Evolutionary conservation across 805 yeast species (phyloP).

Genomic region (Wickerhamomyces chambardii): DNA sequence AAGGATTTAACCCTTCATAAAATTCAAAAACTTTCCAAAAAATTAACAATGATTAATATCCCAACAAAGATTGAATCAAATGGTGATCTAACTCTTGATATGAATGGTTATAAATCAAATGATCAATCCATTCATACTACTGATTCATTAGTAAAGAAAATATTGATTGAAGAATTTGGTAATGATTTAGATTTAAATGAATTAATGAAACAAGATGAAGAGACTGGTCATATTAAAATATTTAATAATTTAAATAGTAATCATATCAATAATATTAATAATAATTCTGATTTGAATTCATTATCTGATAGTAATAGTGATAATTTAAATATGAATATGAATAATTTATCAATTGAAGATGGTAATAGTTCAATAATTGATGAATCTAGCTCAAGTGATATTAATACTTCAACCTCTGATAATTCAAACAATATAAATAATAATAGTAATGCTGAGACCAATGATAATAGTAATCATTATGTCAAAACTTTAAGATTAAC

Average conservation of each 20-base stretch:
- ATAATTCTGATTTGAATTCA: background rate
- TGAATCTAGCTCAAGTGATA: too few relatives aligned
- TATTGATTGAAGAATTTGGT: constrained; percentile 72
- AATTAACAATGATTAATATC: constrained; percentile 62
- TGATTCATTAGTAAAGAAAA: constrained; percentile 64
- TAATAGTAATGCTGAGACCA: background rate
- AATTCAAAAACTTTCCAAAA: constrained; percentile 55
- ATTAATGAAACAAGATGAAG: constrained; percentile 46
- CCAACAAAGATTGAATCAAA: constrained; percentile 83
- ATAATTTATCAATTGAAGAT: too few relatives aligned
- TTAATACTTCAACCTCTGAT: constrained; percentile 1
- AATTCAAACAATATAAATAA: background rate
- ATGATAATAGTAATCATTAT: constrained; percentile 24
- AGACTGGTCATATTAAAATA: constrained; percentile 64
- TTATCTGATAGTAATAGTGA: too few relatives aligned
- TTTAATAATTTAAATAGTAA: constrained; percentile 19
- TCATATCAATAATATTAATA: background rate
- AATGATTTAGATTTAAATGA: constrained; percentile 34
- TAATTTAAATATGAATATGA: too few relatives aligned
- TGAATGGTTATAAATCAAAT: constrained; percentile 92
- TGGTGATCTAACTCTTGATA: constrained; percentile 86
- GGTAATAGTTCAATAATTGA: too few relatives aligned
- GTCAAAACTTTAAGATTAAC: constrained; percentile 88
- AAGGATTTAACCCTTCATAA: constrained; percentile 41
- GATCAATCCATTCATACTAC: constrained; percentile 68